These are phyloP conservation scores for Malus hybrid DNA, from an alignment of 331 rosid genomes.

Conservation along the genomic window DNA sequence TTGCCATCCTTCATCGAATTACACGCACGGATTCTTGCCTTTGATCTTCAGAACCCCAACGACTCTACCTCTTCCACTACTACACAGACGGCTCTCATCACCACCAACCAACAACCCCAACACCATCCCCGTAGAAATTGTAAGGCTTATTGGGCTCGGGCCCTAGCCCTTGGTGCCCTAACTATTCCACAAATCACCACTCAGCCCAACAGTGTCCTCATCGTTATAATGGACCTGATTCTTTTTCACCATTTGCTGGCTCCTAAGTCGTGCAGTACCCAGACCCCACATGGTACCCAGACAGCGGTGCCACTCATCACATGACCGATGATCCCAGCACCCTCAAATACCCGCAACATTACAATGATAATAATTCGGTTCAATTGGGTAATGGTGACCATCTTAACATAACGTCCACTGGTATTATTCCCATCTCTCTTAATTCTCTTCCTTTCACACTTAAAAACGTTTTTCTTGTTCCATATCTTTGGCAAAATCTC, in stretches of 20 bases:
- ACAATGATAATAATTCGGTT: background rate
- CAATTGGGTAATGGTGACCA: no score
- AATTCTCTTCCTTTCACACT: no score
- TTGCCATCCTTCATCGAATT: background rate
- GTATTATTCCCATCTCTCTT: no score
- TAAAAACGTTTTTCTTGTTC: no score
- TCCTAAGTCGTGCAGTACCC: background rate
- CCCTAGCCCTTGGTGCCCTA: background rate
- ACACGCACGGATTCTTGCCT: background rate
- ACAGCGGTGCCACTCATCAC: background rate
- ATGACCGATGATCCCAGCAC: no score
- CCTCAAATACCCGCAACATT: background rate
- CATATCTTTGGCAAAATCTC: no score
- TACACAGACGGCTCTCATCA: no score
- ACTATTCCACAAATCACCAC: background rate
- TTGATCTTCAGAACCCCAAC: background rate
- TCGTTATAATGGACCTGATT: background rate
- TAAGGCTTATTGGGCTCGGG: background rate
- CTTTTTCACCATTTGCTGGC: background rate
- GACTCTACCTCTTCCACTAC: background rate
- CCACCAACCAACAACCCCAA: no score
- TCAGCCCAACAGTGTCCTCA: background rate
- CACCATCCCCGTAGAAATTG: no score
- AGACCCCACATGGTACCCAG: background rate
- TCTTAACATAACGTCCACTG: no score